These are phyloP conservation scores for Epichloe sibirici DNA, from an alignment of 2,329 filamentous ascomycete genomes.

Conservation along the genomic window DNA sequence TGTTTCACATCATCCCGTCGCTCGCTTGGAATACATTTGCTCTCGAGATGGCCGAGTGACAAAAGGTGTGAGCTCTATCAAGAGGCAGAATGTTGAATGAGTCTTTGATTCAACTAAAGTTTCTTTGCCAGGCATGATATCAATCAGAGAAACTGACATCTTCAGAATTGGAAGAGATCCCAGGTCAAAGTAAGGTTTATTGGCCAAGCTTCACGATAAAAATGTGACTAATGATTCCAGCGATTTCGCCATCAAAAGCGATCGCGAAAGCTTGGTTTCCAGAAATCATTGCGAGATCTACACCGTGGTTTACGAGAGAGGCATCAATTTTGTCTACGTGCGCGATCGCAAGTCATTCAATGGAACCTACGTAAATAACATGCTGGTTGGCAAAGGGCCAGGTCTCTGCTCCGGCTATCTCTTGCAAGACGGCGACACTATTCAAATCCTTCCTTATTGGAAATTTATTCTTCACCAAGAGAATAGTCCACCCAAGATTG, in stretches of 20 bases:
- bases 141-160: constrained; percentile 19
- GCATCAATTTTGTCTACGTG: constrained; percentile 36
- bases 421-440: constrained; percentile 36
- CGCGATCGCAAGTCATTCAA: constrained; percentile 42
- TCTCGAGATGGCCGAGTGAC: background rate
- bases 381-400: constrained; percentile 28
- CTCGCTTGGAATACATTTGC: constrained; percentile 4
- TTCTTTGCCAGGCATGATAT: constrained; percentile 13
- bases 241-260: constrained; percentile 24
- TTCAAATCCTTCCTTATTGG: constrained; percentile 29
- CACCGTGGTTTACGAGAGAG: constrained; percentile 36
- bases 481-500: constrained; percentile 9
- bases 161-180: constrained; percentile 25
- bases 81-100: background rate
- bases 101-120: background rate
- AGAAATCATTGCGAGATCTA: constrained; percentile 45
- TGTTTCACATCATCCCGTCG: background rate
- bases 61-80: constrained; percentile 1
- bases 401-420: constrained; percentile 31
- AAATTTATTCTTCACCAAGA: constrained; percentile 22
- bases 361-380: constrained; percentile 40
- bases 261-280: constrained; percentile 30
- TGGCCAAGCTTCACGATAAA: background rate
- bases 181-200: constrained; percentile 18
- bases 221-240: constrained; percentile 15